Percentiles rank a stretch among this genome's conserved stretches.
phyloP scores from a whole-genome alignment of 208 protist genomes.

The Herpetomonas samuelpessoai region DNA sequence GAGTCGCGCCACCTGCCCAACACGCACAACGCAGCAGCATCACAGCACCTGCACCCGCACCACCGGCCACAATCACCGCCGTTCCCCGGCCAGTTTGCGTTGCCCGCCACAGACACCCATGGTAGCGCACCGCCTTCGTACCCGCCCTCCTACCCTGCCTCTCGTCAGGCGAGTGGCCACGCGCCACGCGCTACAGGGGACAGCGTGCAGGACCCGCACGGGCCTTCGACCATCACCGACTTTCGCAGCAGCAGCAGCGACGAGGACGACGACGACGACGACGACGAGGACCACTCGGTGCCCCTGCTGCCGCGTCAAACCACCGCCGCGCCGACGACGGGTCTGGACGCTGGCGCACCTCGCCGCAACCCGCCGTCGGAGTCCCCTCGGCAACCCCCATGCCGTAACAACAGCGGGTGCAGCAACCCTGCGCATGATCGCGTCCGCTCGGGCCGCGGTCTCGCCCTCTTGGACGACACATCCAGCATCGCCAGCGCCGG shows the following conservation, averaged over 20 bases:
- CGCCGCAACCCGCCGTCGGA: background rate
- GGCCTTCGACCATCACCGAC: background rate
- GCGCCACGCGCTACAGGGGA: background rate
- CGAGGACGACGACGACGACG: background rate
- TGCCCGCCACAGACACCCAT: no score
- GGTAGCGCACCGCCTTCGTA: background rate
- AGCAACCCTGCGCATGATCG: background rate
- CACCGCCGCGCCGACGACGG: background rate
- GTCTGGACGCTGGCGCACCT: background rate
- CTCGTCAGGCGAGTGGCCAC: background rate
- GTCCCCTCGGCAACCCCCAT: no score
- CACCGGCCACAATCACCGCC: no score
- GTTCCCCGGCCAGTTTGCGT: no score
- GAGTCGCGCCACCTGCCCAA: background rate
- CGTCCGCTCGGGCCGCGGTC: slow-evolving; percentile 20
- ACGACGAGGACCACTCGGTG: background rate
- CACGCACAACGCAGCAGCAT: background rate
- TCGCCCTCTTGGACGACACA: slow-evolving; percentile 34
- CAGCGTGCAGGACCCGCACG: background rate
- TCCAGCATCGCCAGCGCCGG: background rate
- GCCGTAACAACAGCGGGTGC: no score
- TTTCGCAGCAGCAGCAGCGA: background rate
- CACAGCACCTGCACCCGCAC: background rate
- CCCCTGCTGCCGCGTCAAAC: background rate
- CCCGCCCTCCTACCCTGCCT: background rate